Base-by-base conservation (phyloP, 331 rosid genomes). In the Stylosanthes scabra region DNA sequence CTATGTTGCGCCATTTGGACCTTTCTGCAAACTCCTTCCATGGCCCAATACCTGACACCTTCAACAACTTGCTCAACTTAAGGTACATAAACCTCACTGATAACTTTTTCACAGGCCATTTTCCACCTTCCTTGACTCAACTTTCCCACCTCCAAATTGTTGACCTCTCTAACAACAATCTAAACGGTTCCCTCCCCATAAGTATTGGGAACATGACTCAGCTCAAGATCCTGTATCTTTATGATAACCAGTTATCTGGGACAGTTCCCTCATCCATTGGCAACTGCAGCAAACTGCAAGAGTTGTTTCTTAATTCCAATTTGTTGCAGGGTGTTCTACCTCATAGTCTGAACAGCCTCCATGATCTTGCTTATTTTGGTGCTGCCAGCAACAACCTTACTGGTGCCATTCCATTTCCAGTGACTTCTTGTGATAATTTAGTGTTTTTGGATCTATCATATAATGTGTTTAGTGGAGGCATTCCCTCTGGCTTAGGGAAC, bases 401-500 rank as follows among this genome's bases (percentile, higher is more conserved):
- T 44, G 96, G 98, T 72, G 74, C 79, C n/a, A 84, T 93, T 76
- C 86, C 91, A 67, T 59, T 82, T 44, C 49, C 49, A 46, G 2
- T 46, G 45, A 89, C 87, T 57, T 74, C 69, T n/a, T 89, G 93
- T 68, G 28, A 84, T 56, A 88, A 46, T 40, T 44, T 93, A 37
- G 1, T 0, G 5, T 49, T 2, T 54, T 58, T 91, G 83, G 98
- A 91, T 81, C 50, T 91, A 46, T 86, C 96, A 8, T 54, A 0
- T 76, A 93, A 91, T 40, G 20, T 55, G 29, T 88, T 86, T 11
- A 85, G 79, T 68, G 93, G 91, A 65, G 83, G 83, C 11, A 54
- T 93, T 82, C 93, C 97, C 9, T 71, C 84, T 5, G 68, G 79
- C 52, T 79, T 93, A 70, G 96, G 97, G 44, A 89, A 88, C n/a